Evolutionary conservation across 2,329 filamentous ascomycete genomes (phyloP).

Genomic region (Diplodia mutila): DNA sequence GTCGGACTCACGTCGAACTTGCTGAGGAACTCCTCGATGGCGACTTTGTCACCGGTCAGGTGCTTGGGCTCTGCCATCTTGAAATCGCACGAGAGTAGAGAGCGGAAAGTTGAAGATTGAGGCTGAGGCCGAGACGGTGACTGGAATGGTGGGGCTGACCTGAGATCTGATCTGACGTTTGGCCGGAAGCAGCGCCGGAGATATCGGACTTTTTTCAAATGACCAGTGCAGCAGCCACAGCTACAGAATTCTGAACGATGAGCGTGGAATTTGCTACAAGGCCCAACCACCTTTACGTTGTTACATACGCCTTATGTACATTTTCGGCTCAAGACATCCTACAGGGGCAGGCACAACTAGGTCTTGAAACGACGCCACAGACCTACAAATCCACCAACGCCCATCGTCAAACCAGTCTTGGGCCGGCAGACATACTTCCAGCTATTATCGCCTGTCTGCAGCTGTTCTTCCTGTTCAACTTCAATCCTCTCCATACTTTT

Average conservation of each 20-base stretch:
- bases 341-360: background rate
- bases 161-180: constrained; percentile 15
- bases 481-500: constrained; percentile 36
- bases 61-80: constrained; percentile 53
- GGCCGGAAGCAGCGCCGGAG: constrained; percentile 9
- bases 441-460: constrained; percentile 32
- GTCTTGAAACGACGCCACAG: constrained; percentile 42
- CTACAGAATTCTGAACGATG: background rate
- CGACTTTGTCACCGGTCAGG: constrained; percentile 77
- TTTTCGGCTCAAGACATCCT: background rate
- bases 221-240: background rate
- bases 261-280: background rate
- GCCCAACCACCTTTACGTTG: background rate
- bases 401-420: constrained; percentile 29
- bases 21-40: constrained; percentile 81
- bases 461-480: background rate
- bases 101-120: constrained; percentile 10
- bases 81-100: background rate
- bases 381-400: constrained; percentile 44
- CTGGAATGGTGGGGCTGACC: constrained; percentile 7
- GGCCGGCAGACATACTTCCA: constrained; percentile 45
- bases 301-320: background rate
- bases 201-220: constrained; percentile 11
- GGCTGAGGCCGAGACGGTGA: constrained; percentile 11
- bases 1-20: constrained; percentile 79